These are phyloP conservation scores for Monosporascus sp. DNA, from an alignment of 2,329 filamentous ascomycete genomes.

Conservation along the genomic window DNA sequence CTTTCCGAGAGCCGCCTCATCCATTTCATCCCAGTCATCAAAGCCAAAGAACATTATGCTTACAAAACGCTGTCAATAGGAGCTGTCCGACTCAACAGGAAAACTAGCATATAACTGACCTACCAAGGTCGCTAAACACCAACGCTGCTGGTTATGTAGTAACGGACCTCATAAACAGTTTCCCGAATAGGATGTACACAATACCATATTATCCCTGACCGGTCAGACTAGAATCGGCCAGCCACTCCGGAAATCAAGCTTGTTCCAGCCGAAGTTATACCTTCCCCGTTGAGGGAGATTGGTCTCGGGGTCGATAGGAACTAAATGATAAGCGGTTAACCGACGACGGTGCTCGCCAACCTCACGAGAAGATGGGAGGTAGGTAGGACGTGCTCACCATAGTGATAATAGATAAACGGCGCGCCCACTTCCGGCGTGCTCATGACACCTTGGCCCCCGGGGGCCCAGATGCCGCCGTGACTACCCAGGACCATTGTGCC, in stretches of 20 bases:
- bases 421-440: slow-evolving; percentile 13
- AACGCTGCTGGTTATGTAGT: too few species aligned
- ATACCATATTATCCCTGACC: background rate
- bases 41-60: too few species aligned
- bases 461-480: slow-evolving; percentile 15
- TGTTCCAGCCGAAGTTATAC: slow-evolving; percentile 18
- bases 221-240: slow-evolving; percentile 14
- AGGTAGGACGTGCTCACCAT: slow-evolving; percentile 8
- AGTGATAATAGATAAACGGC: slow-evolving; percentile 18
- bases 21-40: too few species aligned
- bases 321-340: slow-evolving; percentile 3
- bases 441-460: slow-evolving; percentile 15
- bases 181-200: too few species aligned
- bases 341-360: background rate
- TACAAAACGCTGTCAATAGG: too few species aligned
- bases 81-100: too few species aligned
- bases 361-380: background rate
- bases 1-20: too few species aligned
- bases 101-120: too few species aligned
- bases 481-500: slow-evolving; percentile 12
- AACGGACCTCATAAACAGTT: too few species aligned
- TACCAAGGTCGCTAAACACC: too few species aligned
- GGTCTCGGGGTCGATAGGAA: slow-evolving; percentile 10
- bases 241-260: slow-evolving; percentile 16
- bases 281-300: slow-evolving; percentile 6